phyloP scores from a whole-genome alignment of 139 green algal genomes.

The Medakamo hakoo region DNA sequence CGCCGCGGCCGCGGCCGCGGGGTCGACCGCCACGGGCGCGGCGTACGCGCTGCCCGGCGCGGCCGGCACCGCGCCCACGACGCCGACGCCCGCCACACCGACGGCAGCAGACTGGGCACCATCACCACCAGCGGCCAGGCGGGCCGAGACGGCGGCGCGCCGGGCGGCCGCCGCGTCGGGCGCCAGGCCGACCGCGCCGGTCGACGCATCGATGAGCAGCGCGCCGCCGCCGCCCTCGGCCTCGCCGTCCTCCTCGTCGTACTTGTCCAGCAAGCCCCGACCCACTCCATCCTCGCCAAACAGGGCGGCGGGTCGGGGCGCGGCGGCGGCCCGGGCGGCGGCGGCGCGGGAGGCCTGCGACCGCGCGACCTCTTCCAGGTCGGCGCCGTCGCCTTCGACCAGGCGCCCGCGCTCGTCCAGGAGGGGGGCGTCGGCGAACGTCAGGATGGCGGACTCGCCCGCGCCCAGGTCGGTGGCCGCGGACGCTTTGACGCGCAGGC shows the following conservation, averaged over 20 bases:
- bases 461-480: constrained; percentile 37
- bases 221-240: constrained; percentile 11
- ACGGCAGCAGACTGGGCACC: no score
- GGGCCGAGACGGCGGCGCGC: no score
- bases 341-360: background rate
- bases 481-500: background rate
- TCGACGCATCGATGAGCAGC: constrained; percentile 24
- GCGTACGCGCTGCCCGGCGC: no score
- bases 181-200: constrained; percentile 1
- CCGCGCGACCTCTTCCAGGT: constrained; percentile 19
- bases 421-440: constrained; percentile 60
- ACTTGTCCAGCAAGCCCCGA: constrained; percentile 61
- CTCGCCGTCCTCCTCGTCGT: constrained; percentile 70
- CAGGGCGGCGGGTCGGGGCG: constrained; percentile 19
- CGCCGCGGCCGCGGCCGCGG: no score
- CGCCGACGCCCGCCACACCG: background rate
- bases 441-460: constrained; percentile 67
- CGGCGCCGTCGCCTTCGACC: constrained; percentile 37
- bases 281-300: constrained; percentile 57
- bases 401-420: constrained; percentile 53
- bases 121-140: no score
- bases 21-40: background rate
- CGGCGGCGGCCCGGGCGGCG: background rate
- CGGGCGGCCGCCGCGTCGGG: no score
- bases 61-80: background rate